A percentile compares a stretch with the other conserved stretches of the same genome.
phyloP scores from a whole-genome alignment of 2,329 filamentous ascomycete genomes.

The Nectriaceae sp. region DNA sequence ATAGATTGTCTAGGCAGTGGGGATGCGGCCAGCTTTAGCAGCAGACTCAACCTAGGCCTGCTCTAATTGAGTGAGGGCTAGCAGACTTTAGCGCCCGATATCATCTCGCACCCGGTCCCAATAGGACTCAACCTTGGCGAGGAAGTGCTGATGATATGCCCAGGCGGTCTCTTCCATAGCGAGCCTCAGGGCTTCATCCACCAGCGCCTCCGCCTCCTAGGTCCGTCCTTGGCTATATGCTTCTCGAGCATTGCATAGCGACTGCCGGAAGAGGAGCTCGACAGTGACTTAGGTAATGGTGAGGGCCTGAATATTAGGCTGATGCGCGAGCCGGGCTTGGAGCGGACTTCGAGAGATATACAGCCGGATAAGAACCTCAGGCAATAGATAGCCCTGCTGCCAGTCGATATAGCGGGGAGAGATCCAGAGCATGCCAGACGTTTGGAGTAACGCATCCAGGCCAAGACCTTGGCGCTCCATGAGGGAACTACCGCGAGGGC shows the following conservation, averaged over 20 bases:
- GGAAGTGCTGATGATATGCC: constrained; percentile 8
- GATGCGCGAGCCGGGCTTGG: no score
- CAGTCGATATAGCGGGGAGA: no score
- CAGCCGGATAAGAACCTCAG: no score
- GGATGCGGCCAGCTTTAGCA: constrained; percentile 1
- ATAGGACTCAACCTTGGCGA: constrained; percentile 5
- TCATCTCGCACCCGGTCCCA: constrained; percentile 1
- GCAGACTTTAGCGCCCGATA: constrained; percentile 1
- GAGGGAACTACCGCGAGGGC: no score
- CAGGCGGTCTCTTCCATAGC: constrained; percentile 4
- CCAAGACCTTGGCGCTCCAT: no score
- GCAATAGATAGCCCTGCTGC: no score
- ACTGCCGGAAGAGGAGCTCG: no score
- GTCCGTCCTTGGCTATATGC: not conserved
- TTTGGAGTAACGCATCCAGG: no score
- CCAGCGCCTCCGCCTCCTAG: not conserved
- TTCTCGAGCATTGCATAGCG: not conserved
- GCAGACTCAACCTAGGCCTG: constrained; percentile 2
- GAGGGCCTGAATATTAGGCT: constrained; percentile 6
- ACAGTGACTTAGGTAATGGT: constrained; percentile 3
- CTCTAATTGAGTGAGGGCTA: not conserved
- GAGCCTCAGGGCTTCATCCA: not conserved
- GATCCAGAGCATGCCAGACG: no score
- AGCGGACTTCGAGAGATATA: constrained; percentile 3
- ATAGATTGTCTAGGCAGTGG: constrained; percentile 9